A percentile compares a stretch with the other conserved stretches of the same genome.
Evolutionary conservation across 768 basidiomycete genomes (phyloP).

Genomic region (Lyophyllum semitale): DNA sequence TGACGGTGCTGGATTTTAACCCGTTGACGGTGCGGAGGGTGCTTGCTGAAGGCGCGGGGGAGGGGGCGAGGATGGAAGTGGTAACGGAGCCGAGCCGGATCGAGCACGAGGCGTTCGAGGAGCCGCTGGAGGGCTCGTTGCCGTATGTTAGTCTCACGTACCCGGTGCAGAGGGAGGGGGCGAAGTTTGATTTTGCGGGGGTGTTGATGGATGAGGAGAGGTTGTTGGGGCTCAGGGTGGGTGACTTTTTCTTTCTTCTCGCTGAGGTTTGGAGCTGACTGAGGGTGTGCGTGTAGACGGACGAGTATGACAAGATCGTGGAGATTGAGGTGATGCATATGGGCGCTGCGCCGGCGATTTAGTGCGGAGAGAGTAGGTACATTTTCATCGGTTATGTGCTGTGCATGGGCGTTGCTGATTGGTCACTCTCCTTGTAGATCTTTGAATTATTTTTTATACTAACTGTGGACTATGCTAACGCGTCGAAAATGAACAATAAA

Average conservation of each 20-base stretch:
- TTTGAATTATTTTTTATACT: too few species aligned
- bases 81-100: not conserved
- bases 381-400: too few species aligned
- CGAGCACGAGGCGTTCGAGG: slow-evolving; percentile 18
- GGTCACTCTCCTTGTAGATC: too few species aligned
- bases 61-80: not conserved
- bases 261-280: too few species aligned
- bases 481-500: too few species aligned
- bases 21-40: not conserved
- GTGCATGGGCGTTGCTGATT: too few species aligned
- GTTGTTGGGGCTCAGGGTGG: slow-evolving; percentile 35
- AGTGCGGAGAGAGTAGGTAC: too few species aligned
- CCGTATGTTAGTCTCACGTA: slow-evolving; percentile 23
- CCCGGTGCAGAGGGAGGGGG: slow-evolving; percentile 1
- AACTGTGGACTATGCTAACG: too few species aligned
- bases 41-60: not conserved
- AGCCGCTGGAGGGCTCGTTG: slow-evolving; percentile 25
- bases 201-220: slow-evolving; percentile 43
- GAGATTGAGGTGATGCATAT: too few species aligned
- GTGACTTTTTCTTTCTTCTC: not conserved
- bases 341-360: too few species aligned
- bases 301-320: too few species aligned
- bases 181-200: slow-evolving; percentile 23
- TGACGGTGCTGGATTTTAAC: slow-evolving; percentile 11
- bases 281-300: too few species aligned